Base-by-base conservation (phyloP, 768 basidiomycete genomes). In the Kwoniella botswanensis region DNA sequence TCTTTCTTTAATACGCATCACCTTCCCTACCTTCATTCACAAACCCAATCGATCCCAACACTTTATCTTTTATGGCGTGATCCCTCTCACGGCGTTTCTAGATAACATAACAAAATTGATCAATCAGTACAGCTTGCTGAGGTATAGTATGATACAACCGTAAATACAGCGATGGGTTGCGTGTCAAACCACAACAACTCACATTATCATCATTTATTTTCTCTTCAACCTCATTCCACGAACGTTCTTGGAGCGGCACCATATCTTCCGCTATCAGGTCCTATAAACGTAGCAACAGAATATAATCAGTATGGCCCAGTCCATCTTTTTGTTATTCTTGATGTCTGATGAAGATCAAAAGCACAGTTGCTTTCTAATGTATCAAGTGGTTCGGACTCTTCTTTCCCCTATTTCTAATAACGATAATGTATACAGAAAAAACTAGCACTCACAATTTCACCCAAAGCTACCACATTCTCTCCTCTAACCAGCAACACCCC, bases 21-120 rank as follows among this genome's bases (percentile, higher is more conserved):
- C 95, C 95, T 85, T 98, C 96, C 46, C 93, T 93, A 12, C 94
- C 94, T 82, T 98, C 96, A 82, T 91, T 93, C 81, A 91, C 93
- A 84, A 96, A 98, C 2, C 96, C 96, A 82, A 92, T 87, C 81
- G 92, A 89, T 77, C 88, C 92, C 68, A 98, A 85, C 53, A 96
- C 87, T 77, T 92, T 88, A 43, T 93, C 89, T 84, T 93, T 77
- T 57, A 81, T 94, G 79, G 86, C 84, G 67, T 93, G 91, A 76
- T 97, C 95, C n/a, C 89, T 88, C 64, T 88, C 86, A 80, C 92
- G 92, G 85, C 91, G 92, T 66, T 84, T 84, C 68, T 91, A 65
- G 22, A 54, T 26, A 18, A 24, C 57, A 53, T 15, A 35, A 35
- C 35, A 4, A 4, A 35, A 35, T 4, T 35, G 7, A 35, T 35